Base-by-base conservation (phyloP, 2,329 filamentous ascomycete genomes). In the Fusarium sterilihyphosum region DNA sequence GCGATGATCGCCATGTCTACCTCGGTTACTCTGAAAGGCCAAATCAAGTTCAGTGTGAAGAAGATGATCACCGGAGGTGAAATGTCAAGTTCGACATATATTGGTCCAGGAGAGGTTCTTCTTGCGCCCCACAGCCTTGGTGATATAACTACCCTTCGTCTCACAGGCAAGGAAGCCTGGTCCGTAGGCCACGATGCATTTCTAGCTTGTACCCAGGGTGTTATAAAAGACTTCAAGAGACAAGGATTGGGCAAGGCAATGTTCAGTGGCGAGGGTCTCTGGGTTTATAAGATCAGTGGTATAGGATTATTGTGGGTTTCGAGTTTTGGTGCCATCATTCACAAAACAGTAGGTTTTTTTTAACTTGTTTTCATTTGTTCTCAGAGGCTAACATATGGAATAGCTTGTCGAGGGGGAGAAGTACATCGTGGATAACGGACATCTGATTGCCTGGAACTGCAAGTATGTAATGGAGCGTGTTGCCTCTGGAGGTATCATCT, bases 1-100 rank as follows among this genome's bases (percentile, higher is more conserved):
- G 89, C 91, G 64, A 96, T 99, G 95, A 94, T 99, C 78, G 94
- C 94, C 80, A 99, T 98, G 96, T 95, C 94, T 6, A 92, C 94
- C 5, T 93, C 93, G 14, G 89, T 99, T 61, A 95, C 93, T 0
- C 89, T 98, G 53, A 93, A 93, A 83, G 96, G 96, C 63, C 87
- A 88, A 47, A 83, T 97, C 75, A 96, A 96, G 73, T 97, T 99
- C 83, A 93, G 91, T 67, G 86, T 97, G 84, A 98, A 98, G 85
- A 98, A 98, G 84, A 86, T 97, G n/a, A 85, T 98, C 53, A 89
- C 92, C 0, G 93, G 95, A 58, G 93, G 93, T 60, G 94, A 97
- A 57, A 90, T 98, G 86, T 83, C 90, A 4, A 90, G 90, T 67
- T 97, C 94, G 5, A 92, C 89, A 0, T 98, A 91, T 81, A 96